A percentile compares a stretch with the other conserved stretches of the same genome.
Evolutionary conservation across 2,329 filamentous ascomycete species (phyloP).

Genomic region (Cryphonectria carpinicola): DNA sequence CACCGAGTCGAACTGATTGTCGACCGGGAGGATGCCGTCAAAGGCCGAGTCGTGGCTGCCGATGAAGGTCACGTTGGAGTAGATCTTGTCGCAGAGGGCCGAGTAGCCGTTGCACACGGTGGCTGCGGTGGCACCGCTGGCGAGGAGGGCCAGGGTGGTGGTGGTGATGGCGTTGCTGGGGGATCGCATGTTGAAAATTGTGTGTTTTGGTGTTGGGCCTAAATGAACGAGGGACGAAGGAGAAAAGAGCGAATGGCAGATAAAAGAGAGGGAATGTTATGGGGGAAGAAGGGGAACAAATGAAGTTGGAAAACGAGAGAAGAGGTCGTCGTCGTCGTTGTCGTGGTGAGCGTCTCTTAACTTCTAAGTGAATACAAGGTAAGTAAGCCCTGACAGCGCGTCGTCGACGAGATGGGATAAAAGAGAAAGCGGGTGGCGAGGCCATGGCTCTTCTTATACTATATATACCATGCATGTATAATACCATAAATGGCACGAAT

Average conservation of each 20-base stretch:
- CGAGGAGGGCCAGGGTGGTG: constrained; percentile 12
- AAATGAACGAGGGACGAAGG: neutral
- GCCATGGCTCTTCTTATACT: neutral
- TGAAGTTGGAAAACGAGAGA: neutral
- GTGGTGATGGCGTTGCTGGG: neutral
- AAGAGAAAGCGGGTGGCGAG: neutral
- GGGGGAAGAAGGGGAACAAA: neutral
- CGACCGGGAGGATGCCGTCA: constrained; percentile 54
- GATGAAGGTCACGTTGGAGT: constrained; percentile 62
- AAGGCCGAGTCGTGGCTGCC: constrained; percentile 71
- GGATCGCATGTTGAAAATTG: neutral
- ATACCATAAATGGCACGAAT: neutral
- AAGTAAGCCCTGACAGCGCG: neutral
- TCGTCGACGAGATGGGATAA: neutral
- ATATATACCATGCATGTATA: neutral
- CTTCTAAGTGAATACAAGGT: neutral
- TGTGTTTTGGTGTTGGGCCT: neutral
- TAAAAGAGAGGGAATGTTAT: too few relatives aligned
- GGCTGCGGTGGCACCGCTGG: constrained; percentile 26
- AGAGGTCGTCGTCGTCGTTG: neutral
- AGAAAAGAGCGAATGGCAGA: neutral
- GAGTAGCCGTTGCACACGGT: constrained; percentile 59
- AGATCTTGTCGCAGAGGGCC: constrained; percentile 58
- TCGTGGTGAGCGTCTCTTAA: neutral
- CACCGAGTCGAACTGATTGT: constrained; percentile 66